Evolutionary conservation across 1,284 basidiomycete genomes (phyloP), one percentile per base, ranked within the genome.

Genomic region (Pyrrhoderma lamaoense): DNA sequence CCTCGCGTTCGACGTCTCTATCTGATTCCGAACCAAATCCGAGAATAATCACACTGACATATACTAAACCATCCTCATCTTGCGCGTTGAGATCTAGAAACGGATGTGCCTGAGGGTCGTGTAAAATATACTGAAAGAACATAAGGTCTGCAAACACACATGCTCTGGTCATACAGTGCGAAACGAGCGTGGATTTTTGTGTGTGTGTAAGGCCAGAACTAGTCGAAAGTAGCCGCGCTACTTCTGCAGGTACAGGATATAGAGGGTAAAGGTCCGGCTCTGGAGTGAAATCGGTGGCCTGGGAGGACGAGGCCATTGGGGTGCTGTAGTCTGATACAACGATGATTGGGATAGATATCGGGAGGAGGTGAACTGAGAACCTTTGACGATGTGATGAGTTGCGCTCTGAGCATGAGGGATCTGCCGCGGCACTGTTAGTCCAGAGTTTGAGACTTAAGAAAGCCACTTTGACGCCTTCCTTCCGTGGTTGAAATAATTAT

Each of bases 21-120:
- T 90, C 87, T n/a, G 76, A 76, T 53, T 89, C 86, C 47, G 82
- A 79, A 19, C 89, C 88, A 64, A 93, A 93, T 8, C 87, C 85
- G 57, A 88, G 78, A 58, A 93, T 88, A n/a, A 85, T 73, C 55
- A 82, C 74, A 59, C 85, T 89, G 61, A 93, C 75, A 42, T 92
- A 69, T 39, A 85, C 82, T 49, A 90, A 71, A 13, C 88, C 89
- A 58, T 93, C 91, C 51, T 93, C 91, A 65, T 93, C 91, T 57
- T 80, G 76, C 50, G 76, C 65, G 44, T 70, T 68, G 44, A 90
- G 73, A 66, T 90, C 85, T 52, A 87, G 68, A 65, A 71, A 81
- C 40, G 71, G 69, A 67, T 82, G 89, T 39, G 77, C 82, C 59
- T 80, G 84, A 57, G 74, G 76, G 71, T 85, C 88, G 57, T 71